Conservation (phyloP, 768 basidiomycete species). For the Collybia sordida region DNA sequence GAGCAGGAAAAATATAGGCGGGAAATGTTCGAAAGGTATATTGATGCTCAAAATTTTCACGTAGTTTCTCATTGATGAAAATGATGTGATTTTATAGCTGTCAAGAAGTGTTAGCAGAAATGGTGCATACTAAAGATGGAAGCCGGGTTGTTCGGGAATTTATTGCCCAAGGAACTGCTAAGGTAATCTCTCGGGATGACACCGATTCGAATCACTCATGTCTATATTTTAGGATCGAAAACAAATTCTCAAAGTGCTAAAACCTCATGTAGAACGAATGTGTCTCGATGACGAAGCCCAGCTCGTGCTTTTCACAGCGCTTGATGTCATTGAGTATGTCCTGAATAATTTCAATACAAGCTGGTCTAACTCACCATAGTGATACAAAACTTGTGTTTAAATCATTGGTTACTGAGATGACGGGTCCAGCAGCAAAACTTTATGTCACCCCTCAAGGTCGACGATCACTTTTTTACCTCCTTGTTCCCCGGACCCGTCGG, state of each 20-base stretch:
- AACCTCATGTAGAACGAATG: slow-evolving; percentile 88
- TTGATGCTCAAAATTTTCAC: not conserved
- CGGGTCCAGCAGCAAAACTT: slow-evolving; percentile 53
- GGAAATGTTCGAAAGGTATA: slow-evolving; percentile 81
- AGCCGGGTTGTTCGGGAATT: slow-evolving; percentile 85
- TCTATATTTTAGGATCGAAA: slow-evolving; percentile 76
- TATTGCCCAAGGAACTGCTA: slow-evolving; percentile 79
- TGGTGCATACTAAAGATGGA: slow-evolving; percentile 93
- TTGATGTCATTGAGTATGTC: slow-evolving; percentile 86
- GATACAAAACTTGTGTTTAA: slow-evolving; percentile 91
- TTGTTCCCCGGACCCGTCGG: slow-evolving; percentile 78
- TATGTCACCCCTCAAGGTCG: slow-evolving; percentile 72
- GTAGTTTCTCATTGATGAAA: not conserved
- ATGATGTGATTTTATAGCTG: slow-evolving; percentile 43
- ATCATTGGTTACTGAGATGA: slow-evolving; percentile 72
- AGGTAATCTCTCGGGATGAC: slow-evolving; percentile 41
- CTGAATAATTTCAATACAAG: not conserved
- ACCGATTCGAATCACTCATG: not conserved
- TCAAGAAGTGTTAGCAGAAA: slow-evolving; percentile 84
- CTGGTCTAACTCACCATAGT: slow-evolving; percentile 34
- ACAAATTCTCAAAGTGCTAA: slow-evolving; percentile 84
- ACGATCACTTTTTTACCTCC: slow-evolving; percentile 77
- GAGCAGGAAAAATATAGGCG: slow-evolving; percentile 74
- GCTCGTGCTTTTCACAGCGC: slow-evolving; percentile 82
- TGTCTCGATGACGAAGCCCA: slow-evolving; percentile 89